Evolutionary conservation across 768 basidiomycete species (phyloP), one percentile per base, ranked within the genome.

Genomic region (Boletus sensibilis): DNA sequence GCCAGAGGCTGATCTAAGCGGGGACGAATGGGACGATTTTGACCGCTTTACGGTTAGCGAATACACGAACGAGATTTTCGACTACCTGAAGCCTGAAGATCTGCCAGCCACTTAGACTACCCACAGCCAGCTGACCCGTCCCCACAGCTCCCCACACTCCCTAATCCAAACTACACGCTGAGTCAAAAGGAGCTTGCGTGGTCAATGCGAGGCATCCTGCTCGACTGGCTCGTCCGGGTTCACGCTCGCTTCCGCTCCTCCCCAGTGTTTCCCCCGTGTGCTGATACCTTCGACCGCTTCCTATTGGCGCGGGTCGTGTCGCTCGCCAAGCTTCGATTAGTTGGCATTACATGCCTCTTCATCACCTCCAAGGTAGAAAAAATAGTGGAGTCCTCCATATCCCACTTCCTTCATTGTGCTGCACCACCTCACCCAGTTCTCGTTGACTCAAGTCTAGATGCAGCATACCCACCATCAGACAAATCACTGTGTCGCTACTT

Each of bases 1-100:
- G 58, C 69, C 65, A 4, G 90, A 90, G 67, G 86, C 82, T 5
- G 86, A 88, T 61, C 86, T 85, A 4, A 78, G 88, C 54, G 79
- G 78, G 58, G 62, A 76, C 66, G 76, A 80, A 68, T 98, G 94
- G 95, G 90, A 90, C 31, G 96, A 98, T 66, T 81, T 98, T 16
- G 94, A 99, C 67, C 97, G 96, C 14, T 79, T 92, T 57, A 98
- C 98, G 95, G 95, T 97, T 61, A 89, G 88, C 75, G 93, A 98
- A 73, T 99, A 99, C 67, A 95, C 97, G 49, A 78, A 78, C 25
- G 97, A 98, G 56, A 94, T 98, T 58, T 95, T 94, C 76, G 77
- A 88, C 54, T 98, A 99, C 75, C 81, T 98, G 75, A 90, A 87
- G 69, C 75, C 82, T 58, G 78, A 87, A 56, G 94, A 98, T 45